Evolutionary conservation across 2,329 filamentous ascomycete genomes (phyloP).

Genomic region (Coniella vitis): DNA sequence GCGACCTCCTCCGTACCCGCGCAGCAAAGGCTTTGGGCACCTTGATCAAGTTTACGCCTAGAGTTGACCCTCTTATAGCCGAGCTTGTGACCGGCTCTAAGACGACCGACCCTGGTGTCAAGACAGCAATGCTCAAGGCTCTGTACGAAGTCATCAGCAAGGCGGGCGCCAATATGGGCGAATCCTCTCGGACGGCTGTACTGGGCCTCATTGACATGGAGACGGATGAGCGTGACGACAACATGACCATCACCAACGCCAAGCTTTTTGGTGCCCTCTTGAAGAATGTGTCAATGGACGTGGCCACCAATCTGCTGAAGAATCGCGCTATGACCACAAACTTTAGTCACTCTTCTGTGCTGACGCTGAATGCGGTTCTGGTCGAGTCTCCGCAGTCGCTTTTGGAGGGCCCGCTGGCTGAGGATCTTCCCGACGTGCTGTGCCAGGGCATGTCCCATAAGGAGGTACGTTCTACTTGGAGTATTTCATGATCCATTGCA

Average conservation of each 20-base stretch:
- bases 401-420: conserved; percentile 55
- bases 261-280: conserved; percentile 84
- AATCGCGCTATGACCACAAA: conserved; percentile 73
- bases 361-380: conserved; percentile 84
- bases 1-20: conserved; percentile 76
- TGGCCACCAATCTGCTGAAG: conserved; percentile 52
- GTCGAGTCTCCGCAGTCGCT: conserved; percentile 70
- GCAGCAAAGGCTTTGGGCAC: conserved; percentile 93
- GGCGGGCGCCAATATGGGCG: conserved; percentile 90
- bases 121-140: conserved; percentile 93
- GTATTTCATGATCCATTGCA: background rate
- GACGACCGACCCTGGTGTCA: conserved; percentile 79
- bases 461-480: conserved; percentile 49
- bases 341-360: conserved; percentile 69
- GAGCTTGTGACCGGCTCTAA: conserved; percentile 95
- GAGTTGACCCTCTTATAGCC: conserved; percentile 86
- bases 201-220: conserved; percentile 84
- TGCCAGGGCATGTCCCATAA: conserved; percentile 72
- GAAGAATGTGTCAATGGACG: conserved; percentile 72
- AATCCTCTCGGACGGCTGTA: conserved; percentile 78
- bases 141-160: conserved; percentile 95
- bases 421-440: conserved; percentile 71
- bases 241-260: conserved; percentile 84
- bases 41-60: conserved; percentile 88
- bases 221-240: conserved; percentile 63